Percentiles rank a stretch among this genome's conserved stretches.
Evolutionary conservation across 75 land plant species (phyloP).

Genomic region (Pseudotsuga menziesii): DNA sequence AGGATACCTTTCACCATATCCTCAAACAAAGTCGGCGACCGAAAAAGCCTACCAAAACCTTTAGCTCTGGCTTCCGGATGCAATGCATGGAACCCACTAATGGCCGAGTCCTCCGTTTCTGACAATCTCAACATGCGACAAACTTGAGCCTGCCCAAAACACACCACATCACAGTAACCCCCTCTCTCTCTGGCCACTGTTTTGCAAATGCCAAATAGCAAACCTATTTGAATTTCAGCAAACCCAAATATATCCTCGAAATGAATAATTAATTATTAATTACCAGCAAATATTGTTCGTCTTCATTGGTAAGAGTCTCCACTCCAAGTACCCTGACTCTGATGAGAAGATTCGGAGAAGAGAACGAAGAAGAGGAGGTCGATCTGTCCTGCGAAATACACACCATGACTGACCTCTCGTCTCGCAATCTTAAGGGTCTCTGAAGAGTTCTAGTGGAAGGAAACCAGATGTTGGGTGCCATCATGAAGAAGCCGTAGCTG

Average conservation of each 20-base stretch:
- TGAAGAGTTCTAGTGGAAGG: constrained; percentile 24
- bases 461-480: constrained; percentile 62
- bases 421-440: constrained; percentile 37
- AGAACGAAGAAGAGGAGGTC: not conserved
- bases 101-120: constrained; percentile 22
- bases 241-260: too few relatives aligned
- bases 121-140: constrained; percentile 49
- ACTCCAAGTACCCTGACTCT: constrained; percentile 11
- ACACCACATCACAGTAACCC: too few relatives aligned
- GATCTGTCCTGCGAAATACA: constrained; percentile 1
- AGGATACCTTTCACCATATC: constrained; percentile 71
- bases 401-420: constrained; percentile 3
- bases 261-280: too few relatives aligned
- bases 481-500: constrained; percentile 79
- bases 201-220: too few relatives aligned
- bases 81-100: constrained; percentile 33
- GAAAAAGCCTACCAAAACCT: constrained; percentile 54
- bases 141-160: constrained; percentile 31
- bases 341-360: constrained; percentile 8
- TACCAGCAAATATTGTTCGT: constrained; percentile 18
- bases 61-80: constrained; percentile 26
- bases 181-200: too few relatives aligned
- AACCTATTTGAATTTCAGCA: too few relatives aligned
- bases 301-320: constrained; percentile 10
- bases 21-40: constrained; percentile 67